Evolutionary conservation across 75 land plant genomes (phyloP).

Genomic region (Cupressus sempervirens): DNA sequence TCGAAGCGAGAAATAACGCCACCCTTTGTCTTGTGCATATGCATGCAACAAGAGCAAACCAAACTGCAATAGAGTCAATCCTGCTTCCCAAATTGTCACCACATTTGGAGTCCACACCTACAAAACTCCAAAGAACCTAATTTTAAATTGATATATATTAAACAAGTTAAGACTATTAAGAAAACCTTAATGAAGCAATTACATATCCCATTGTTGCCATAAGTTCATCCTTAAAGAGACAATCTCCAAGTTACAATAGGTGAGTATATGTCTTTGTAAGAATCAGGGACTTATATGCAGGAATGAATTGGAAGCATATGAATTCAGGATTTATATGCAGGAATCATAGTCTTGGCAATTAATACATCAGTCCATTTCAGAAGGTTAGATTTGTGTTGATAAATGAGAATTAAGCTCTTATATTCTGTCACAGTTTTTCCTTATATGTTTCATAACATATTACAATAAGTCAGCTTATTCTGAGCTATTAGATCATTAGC

Average conservation of each 20-base stretch:
- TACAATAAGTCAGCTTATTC: neutral
- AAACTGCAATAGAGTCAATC: slow-evolving; percentile 72
- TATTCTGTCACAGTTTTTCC: neutral
- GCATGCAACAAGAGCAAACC: slow-evolving; percentile 72
- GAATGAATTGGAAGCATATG: neutral
- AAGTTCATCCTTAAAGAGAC: neutral
- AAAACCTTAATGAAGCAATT: neutral
- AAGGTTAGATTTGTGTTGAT: neutral
- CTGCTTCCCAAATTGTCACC: slow-evolving; percentile 73
- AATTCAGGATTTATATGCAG: neutral
- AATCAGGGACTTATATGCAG: neutral
- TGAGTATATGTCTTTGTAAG: neutral
- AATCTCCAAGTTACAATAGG: neutral
- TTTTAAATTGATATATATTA: neutral
- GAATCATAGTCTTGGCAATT: neutral
- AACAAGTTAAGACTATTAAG: neutral
- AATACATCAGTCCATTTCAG: neutral
- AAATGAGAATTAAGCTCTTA: neutral
- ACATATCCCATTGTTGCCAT: neutral
- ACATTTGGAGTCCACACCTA: slow-evolving; percentile 88
- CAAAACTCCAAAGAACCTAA: neutral
- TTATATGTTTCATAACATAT: neutral
- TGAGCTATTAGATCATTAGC: neutral
- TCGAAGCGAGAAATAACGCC: slow-evolving; percentile 67
- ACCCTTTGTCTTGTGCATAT: slow-evolving; percentile 81